Evolutionary conservation across 164 flowering plant species (phyloP).

Genomic region (Stephania cephalantha): DNA sequence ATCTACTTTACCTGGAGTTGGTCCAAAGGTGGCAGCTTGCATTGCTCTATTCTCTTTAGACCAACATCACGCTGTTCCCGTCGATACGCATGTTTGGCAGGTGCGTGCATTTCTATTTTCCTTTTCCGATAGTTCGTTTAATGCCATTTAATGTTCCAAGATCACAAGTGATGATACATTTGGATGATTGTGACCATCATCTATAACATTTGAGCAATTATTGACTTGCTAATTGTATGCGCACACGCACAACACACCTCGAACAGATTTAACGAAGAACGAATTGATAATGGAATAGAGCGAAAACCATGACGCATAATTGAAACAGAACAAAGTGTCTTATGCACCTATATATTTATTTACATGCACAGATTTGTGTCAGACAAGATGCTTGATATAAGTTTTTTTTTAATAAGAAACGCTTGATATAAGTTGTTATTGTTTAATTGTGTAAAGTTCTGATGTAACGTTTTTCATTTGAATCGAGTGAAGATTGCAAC

Average conservation of each 20-base stretch:
- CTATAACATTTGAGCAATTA: too few relatives aligned
- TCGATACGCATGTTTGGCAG: constrained; percentile 97
- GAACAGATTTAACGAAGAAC: too few relatives aligned
- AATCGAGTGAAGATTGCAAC: constrained; percentile 63
- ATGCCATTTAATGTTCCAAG: background rate
- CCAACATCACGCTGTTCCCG: constrained; percentile 91
- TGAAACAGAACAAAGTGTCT: too few relatives aligned
- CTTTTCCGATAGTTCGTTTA: background rate
- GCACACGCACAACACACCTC: too few relatives aligned
- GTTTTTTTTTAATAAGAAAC: too few relatives aligned
- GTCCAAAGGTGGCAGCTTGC: constrained; percentile 95
- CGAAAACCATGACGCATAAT: too few relatives aligned
- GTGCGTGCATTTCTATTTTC: constrained; percentile 39
- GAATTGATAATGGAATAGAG: too few relatives aligned
- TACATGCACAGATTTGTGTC: too few relatives aligned
- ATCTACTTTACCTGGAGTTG: constrained; percentile 81
- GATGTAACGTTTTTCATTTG: constrained; percentile 19
- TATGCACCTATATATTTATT: too few relatives aligned
- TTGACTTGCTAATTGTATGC: too few relatives aligned
- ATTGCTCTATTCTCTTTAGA: constrained; percentile 93
- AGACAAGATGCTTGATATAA: too few relatives aligned
- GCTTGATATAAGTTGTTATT: background rate
- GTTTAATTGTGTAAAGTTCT: constrained; percentile 9
- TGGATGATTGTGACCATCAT: background rate
- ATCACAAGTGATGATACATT: background rate